Conservation (phyloP, 1,284 basidiomycete genomes). For the Sutorius eximius region DNA sequence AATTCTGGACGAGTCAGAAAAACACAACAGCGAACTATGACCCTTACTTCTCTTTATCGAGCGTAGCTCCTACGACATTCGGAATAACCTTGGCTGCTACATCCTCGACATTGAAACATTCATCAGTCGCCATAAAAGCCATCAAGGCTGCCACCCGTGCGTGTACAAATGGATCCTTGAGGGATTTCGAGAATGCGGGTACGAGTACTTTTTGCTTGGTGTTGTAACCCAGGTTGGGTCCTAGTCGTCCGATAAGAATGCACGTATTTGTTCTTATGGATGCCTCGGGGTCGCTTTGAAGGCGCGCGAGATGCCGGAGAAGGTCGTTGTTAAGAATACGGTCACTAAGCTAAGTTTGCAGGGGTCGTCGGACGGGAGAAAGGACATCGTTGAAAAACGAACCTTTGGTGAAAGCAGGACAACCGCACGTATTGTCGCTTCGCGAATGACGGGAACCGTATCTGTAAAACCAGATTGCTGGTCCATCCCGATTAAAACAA, state of each 20-base stretch:
- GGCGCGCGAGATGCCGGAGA: conserved; percentile 87
- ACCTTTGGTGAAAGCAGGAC: conserved; percentile 86
- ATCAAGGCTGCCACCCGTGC: conserved; percentile 92
- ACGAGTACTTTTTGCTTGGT: conserved; percentile 96
- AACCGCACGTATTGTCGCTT: conserved; percentile 91
- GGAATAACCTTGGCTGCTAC: conserved; percentile 89
- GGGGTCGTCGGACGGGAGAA: not conserved
- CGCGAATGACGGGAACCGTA: conserved; percentile 89
- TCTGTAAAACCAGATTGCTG: conserved; percentile 95
- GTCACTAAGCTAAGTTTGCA: conserved; percentile 67
- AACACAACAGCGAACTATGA: not conserved
- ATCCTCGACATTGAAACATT: conserved; percentile 88
- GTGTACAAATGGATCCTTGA: conserved; percentile 93
- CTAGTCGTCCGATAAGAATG: conserved; percentile 91
- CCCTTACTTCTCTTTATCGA: conserved; percentile 86
- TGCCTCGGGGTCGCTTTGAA: conserved; percentile 89
- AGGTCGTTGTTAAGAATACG: conserved; percentile 97
- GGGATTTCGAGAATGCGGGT: conserved; percentile 87
- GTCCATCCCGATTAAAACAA: conserved; percentile 1
- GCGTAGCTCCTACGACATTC: conserved; percentile 73
- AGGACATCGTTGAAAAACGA: not conserved
- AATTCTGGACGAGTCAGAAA: conserved; percentile 48
- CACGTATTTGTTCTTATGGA: conserved; percentile 98
- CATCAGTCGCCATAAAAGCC: conserved; percentile 94
- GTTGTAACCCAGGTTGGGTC: conserved; percentile 79